Conservation (phyloP, 768 basidiomycete species). For the Macrolepiota dolichaula region DNA sequence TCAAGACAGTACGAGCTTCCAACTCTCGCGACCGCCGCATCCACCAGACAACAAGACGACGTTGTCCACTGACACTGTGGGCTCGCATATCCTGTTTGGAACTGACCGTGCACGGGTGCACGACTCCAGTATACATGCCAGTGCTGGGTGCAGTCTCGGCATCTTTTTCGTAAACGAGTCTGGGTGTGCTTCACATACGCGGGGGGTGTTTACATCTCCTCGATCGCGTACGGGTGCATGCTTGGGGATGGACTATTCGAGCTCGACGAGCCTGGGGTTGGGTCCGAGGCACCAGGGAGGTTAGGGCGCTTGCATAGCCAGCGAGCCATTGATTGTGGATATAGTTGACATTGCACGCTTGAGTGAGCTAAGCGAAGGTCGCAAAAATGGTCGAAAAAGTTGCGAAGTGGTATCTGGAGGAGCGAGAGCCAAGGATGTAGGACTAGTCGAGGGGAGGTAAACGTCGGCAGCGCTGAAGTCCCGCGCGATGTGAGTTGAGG, state of each 20-base stretch:
- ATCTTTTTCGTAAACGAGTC: conserved; percentile 59
- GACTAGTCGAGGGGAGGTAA: not conserved
- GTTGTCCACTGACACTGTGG: conserved; percentile 81
- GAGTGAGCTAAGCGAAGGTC: not conserved
- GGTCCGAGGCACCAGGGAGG: too few species aligned
- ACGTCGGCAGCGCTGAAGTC: conserved; percentile 4
- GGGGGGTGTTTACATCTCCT: conserved; percentile 14
- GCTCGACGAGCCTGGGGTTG: too few species aligned
- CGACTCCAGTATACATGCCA: conserved; percentile 85
- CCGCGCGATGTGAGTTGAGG: conserved; percentile 1
- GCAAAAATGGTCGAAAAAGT: not conserved
- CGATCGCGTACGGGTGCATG: conserved; percentile 11
- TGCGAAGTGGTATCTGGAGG: not conserved
- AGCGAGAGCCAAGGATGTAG: not conserved
- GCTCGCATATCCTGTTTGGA: conserved; percentile 71
- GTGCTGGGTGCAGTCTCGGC: conserved; percentile 64
- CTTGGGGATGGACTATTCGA: conserved; percentile 5
- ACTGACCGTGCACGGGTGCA: conserved; percentile 75
- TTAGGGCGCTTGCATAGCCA: not conserved
- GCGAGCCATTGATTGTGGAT: not conserved
- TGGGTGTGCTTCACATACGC: conserved; percentile 39
- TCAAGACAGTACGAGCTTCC: conserved; percentile 82
- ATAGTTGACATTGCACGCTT: not conserved
- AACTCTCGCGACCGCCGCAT: conserved; percentile 75
- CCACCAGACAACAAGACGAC: conserved; percentile 89